These are phyloP conservation scores for Aaosphaeria arxii DNA, from an alignment of 2,329 filamentous ascomycete genomes.

Conservation along the genomic window DNA sequence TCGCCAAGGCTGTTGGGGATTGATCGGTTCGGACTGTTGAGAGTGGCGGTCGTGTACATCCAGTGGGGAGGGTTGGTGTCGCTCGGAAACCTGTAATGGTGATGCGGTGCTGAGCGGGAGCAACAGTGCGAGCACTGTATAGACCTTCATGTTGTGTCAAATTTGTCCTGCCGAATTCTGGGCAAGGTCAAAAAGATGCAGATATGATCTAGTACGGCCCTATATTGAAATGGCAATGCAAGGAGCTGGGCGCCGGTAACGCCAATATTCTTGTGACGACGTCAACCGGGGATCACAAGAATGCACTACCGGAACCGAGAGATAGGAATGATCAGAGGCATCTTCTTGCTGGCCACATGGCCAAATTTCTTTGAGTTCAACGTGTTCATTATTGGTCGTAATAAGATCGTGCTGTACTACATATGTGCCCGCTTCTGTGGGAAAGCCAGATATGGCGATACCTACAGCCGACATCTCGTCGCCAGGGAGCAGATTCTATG, in stretches of 20 bases:
- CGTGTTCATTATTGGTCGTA: no score
- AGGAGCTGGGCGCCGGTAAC: not conserved
- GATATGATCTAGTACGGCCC: no score
- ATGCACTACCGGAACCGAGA: constrained; percentile 2
- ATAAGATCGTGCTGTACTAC: no score
- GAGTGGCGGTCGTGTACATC: no score
- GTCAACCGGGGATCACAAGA: not conserved
- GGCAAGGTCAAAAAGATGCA: no score
- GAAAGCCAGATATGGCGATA: no score
- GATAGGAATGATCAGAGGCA: not conserved
- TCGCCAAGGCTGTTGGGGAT: not conserved
- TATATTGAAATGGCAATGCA: not conserved
- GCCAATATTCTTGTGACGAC: not conserved
- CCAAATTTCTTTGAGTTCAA: no score
- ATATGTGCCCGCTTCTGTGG: no score
- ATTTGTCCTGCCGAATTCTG: not conserved
- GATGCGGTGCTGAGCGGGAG: not conserved
- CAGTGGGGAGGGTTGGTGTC: not conserved
- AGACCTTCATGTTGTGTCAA: constrained; percentile 1
- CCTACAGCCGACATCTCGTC: no score
- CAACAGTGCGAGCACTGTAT: not conserved
- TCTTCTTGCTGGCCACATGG: no score
- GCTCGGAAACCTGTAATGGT: not conserved
- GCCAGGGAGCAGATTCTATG: no score
- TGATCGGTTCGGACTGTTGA: not conserved